Evolutionary conservation across 257 asterid species (phyloP).

Genomic region (Hygrophila difformis): DNA sequence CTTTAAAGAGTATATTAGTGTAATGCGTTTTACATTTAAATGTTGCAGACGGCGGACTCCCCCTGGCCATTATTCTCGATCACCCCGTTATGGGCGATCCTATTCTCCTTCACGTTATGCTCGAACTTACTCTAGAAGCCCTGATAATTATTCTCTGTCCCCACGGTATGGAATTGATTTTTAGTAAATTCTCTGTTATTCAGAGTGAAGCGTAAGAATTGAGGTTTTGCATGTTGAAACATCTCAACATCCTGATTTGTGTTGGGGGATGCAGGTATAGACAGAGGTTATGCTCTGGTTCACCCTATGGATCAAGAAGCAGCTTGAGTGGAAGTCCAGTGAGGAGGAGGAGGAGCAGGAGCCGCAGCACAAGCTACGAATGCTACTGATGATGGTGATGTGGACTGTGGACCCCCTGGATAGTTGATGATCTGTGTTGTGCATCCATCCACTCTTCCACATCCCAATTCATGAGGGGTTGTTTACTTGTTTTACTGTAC

Average conservation of each 20-base stretch:
- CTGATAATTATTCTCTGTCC: constrained; percentile 24
- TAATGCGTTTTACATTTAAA: too few species aligned
- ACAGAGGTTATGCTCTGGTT: constrained; percentile 31
- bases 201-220: too few species aligned
- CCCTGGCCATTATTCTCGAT: constrained; percentile 20
- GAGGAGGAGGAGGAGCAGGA: constrained; percentile 14
- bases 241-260: too few species aligned
- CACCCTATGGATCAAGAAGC: constrained; percentile 36
- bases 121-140: constrained; percentile 24
- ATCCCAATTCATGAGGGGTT: too few species aligned
- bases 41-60: constrained; percentile 9
- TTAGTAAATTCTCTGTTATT: background rate
- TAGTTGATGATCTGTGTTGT: too few species aligned
- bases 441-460: too few species aligned
- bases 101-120: constrained; percentile 18
- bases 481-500: too few species aligned
- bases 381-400: constrained; percentile 14
- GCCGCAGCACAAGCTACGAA: constrained; percentile 18
- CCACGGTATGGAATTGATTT: constrained; percentile 17
- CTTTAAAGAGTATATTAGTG: too few species aligned
- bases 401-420: too few species aligned
- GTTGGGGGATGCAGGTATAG: constrained; percentile 17
- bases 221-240: too few species aligned
- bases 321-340: constrained; percentile 28
- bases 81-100: constrained; percentile 16